Conservation (phyloP, 805 yeast species). For the Saturnispora serradocipensis region DNA sequence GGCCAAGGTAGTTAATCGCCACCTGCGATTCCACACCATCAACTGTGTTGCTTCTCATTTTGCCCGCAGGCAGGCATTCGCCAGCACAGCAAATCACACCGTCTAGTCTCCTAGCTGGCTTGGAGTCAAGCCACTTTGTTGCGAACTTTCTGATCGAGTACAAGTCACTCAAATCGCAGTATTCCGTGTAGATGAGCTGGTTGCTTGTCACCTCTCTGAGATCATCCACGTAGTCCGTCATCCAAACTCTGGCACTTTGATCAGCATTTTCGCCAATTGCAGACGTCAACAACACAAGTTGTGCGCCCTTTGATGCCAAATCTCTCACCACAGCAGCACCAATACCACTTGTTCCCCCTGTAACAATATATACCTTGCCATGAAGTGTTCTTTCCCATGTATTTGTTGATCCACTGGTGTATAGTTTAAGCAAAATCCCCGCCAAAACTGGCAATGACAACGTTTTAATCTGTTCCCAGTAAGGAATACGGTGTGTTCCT, state of each 20-base stretch:
- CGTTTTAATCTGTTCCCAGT: conserved; percentile 48
- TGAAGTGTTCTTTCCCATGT: conserved; percentile 92
- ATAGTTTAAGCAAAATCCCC: conserved; percentile 50
- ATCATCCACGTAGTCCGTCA: conserved; percentile 70
- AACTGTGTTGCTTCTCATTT: conserved; percentile 50
- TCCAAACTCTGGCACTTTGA: conserved; percentile 39
- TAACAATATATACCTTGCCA: conserved; percentile 73
- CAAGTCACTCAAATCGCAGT: conserved; percentile 70
- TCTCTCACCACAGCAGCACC: conserved; percentile 73
- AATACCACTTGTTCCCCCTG: conserved; percentile 93
- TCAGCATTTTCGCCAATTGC: conserved; percentile 40
- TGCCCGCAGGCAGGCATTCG: conserved; percentile 63
- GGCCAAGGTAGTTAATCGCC: conserved; percentile 74
- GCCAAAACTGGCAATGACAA: conserved; percentile 48
- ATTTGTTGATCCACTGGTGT: conserved; percentile 70
- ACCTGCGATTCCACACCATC: conserved; percentile 87
- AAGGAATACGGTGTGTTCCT: conserved; percentile 72
- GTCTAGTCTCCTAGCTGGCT: conserved; percentile 86
- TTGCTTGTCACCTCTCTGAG: conserved; percentile 63
- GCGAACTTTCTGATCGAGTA: conserved; percentile 81
- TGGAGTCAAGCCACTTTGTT: conserved; percentile 85
- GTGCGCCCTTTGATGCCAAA: conserved; percentile 79
- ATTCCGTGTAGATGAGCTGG: conserved; percentile 79
- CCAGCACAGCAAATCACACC: conserved; percentile 86
- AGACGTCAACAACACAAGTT: conserved; percentile 62